These are phyloP conservation scores for Rhodamnia rubescens DNA, from an alignment of 345 rosid species.

Conservation along the genomic window DNA sequence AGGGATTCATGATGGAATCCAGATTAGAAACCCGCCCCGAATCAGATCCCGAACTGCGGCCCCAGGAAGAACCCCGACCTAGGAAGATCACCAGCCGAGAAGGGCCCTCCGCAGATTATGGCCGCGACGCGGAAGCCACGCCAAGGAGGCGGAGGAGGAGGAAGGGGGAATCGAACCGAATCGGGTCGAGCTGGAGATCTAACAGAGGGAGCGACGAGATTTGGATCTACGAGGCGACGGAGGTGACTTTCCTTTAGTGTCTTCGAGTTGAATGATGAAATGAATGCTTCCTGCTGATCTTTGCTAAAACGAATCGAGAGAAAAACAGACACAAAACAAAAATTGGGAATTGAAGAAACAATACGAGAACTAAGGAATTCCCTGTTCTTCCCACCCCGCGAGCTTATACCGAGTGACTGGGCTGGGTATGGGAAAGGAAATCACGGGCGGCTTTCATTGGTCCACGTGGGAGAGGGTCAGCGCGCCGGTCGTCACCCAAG, in stretches of 20 bases:
- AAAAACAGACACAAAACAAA: no score
- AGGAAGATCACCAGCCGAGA: not conserved
- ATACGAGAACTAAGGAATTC: no score
- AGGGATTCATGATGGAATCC: slow-evolving; percentile 88
- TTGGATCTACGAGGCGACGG: no score
- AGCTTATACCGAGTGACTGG: not conserved
- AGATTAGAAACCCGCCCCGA: slow-evolving; percentile 14
- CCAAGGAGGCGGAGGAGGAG: not conserved
- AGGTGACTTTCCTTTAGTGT: no score
- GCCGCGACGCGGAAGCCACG: not conserved
- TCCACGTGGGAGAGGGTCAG: not conserved
- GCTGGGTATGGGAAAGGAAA: not conserved
- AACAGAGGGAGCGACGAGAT: no score
- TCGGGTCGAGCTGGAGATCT: no score
- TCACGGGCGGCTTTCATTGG: not conserved
- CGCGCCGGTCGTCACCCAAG: not conserved
- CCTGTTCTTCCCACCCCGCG: not conserved
- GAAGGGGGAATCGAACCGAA: not conserved
- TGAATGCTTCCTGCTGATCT: no score
- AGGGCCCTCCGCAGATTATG: not conserved
- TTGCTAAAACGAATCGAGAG: no score
- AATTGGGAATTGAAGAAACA: no score
- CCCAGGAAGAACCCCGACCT: not conserved
- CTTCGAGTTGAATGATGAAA: no score
- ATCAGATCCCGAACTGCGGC: slow-evolving; percentile 15